Evolutionary conservation across 2,329 filamentous ascomycete species (phyloP), one percentile per base, ranked within the genome.

Genomic region (Exophiala calicioides): DNA sequence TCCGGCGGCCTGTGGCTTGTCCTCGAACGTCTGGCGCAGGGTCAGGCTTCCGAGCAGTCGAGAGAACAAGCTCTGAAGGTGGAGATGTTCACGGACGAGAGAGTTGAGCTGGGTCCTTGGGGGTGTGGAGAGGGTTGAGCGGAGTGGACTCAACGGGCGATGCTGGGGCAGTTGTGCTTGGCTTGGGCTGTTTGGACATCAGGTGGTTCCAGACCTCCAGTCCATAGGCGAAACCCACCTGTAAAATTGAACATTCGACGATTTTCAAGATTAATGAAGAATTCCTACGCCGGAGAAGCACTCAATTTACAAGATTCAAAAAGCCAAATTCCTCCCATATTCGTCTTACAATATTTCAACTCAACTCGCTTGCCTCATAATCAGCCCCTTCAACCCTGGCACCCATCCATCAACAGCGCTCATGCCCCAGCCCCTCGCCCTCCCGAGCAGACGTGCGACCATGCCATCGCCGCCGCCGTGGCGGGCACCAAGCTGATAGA

Each of bases 1-100:
- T 68, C 68, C 7, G 77, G 78, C 15, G 83, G 83, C 13, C 65
- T 90, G 47, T 94, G 86, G 85, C 72, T 96, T 42, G 84, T 95
- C 4, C 72, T 96, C 31, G 90, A 96, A 67, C 78, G 86, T 55
- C 78, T 91, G 60, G n/a, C 41, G 15, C 52, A 50, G 51, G 66
- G 66, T 12, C 54, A 72, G 43, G 64, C 64, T 2, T 69, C 71
- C 47, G 69, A 71, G 50, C 58, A 60, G 27, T 65, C 71, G 13
- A 65, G 66, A 24, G 67, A 72, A 45, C 70, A 55, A 29, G 30
- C 35, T 10, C 23, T 55, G 7, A 63, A 70, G 43, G 65, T 74
- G 3, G 70, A 72, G 48, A 66, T 69, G 13, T 58, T 73, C 44
- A 63, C 68, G 1, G 71, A 74, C 48, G 70, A 72, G 50, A 60